Evolutionary conservation across 192 early-diverging fungal genomes (phyloP), one percentile per base, ranked within the genome.

Genomic region (Bifiguratus adelaidae): DNA sequence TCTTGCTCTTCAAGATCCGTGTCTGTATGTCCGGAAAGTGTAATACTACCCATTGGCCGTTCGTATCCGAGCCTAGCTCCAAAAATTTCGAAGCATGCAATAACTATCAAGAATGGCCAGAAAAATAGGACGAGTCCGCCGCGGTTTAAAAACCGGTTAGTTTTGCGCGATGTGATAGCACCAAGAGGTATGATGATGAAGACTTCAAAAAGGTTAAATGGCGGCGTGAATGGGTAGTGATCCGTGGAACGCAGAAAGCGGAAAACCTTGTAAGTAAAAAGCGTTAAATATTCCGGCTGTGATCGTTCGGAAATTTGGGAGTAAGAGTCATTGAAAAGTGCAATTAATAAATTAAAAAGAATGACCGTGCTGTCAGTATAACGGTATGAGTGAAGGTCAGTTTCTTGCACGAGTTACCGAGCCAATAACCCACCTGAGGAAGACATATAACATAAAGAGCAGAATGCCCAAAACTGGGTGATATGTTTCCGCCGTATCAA

Each of bases 281-380:
- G 30, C 7, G 55, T 56, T 27, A 64, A 18, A 25, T 64, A 64
- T 18, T 64, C 62, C 26, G 56, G 52, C 42, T 64, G 55, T 7
- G 62, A 18, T 4, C 55, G 54, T 28, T 54, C 62, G 3, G 55
- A 54, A 23, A 64, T 64, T 34, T 64, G 56, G 48, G 62, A 58
- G 44, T 64, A 64, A 12, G 62, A 64, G n/a, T 55, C 56, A 44
- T 64, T 64, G 56, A 64, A 64, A 32, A 64, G 62, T 5, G 62
- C 62, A 28, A 64, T 28, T 55, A 64, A 54, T 32, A 64, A 22
- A 44, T 64, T 64, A 25, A 64, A 51, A 21, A 64, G 43, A 50
- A 64, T 64, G 24, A 58, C 58, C 0, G 52, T 53, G 12, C 55
- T 64, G 37, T 58, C n/a, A n/a, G n/a, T n/a, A n/a, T n/a, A n/a